These are phyloP conservation scores for Leccinum aurantiacum DNA, from an alignment of 768 basidiomycete genomes.

Conservation along the genomic window DNA sequence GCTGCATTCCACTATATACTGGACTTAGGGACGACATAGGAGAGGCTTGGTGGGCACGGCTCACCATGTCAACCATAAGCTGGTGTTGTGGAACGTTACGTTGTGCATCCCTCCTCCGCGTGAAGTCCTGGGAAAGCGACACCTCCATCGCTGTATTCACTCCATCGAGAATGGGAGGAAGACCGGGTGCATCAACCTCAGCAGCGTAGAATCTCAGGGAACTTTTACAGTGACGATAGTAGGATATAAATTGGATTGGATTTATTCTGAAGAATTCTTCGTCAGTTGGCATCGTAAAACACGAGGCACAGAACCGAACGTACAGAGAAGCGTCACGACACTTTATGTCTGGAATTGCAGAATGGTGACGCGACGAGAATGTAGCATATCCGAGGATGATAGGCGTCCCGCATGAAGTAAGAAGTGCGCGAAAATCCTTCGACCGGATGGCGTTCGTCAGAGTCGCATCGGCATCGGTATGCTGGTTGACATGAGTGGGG, in stretches of 20 bases:
- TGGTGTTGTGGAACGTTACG: slow-evolving; percentile 19
- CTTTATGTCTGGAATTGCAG: slow-evolving; percentile 32
- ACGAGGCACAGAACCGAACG: slow-evolving; percentile 1
- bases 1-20: slow-evolving; percentile 46
- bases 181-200: slow-evolving; percentile 34
- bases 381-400: slow-evolving; percentile 32
- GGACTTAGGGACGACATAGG: not conserved
- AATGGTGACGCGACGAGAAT: slow-evolving; percentile 16
- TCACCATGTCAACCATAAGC: slow-evolving; percentile 44
- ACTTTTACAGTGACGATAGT: slow-evolving; percentile 50
- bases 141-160: slow-evolving; percentile 26
- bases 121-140: slow-evolving; percentile 42
- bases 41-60: not conserved
- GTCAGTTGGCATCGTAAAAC: slow-evolving; percentile 11
- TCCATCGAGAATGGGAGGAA: slow-evolving; percentile 14
- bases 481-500: slow-evolving; percentile 11
- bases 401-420: slow-evolving; percentile 21
- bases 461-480: slow-evolving; percentile 16
- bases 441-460: slow-evolving; percentile 14
- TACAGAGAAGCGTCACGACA: slow-evolving; percentile 28
- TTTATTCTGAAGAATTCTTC: slow-evolving; percentile 3
- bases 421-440: slow-evolving; percentile 20
- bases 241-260: slow-evolving; percentile 43
- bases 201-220: slow-evolving; percentile 68
- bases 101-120: slow-evolving; percentile 19